Percentiles rank a stretch among this genome's conserved stretches.
Evolutionary conservation across 2,329 filamentous ascomycete species (phyloP).

Genomic region (Bimuria novae-zelandiae): DNA sequence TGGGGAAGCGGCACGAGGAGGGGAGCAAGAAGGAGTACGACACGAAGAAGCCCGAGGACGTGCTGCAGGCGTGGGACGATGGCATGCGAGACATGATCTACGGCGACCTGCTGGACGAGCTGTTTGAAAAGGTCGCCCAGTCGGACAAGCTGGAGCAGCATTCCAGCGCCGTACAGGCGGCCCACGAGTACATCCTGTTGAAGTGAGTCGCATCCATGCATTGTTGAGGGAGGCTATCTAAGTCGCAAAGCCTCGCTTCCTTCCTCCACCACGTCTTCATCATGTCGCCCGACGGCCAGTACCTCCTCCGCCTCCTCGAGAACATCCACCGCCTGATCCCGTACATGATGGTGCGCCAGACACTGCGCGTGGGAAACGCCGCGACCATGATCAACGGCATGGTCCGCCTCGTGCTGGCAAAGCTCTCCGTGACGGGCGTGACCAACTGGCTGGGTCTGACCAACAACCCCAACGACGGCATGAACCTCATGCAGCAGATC

Average conservation of each 20-base stretch:
- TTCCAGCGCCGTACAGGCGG: conserved; percentile 64
- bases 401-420: conserved; percentile 74
- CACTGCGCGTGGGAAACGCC: conserved; percentile 75
- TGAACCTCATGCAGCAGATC: conserved; percentile 80
- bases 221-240: neutral
- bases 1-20: conserved; percentile 42
- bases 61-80: conserved; percentile 69
- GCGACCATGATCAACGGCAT: conserved; percentile 81
- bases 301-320: conserved; percentile 71
- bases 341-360: conserved; percentile 73
- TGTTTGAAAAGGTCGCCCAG: conserved; percentile 65
- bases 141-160: conserved; percentile 68
- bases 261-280: conserved; percentile 76
- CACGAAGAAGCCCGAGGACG: conserved; percentile 60
- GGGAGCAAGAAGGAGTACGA: conserved; percentile 57
- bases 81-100: conserved; percentile 70
- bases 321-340: conserved; percentile 73
- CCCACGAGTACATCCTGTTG: conserved; percentile 70
- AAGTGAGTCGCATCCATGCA: conserved; percentile 61
- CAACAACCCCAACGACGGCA: conserved; percentile 72
- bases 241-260: conserved; percentile 64
- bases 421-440: conserved; percentile 72
- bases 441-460: conserved; percentile 82
- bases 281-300: conserved; percentile 74
- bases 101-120: conserved; percentile 66